These are phyloP conservation scores for Stromatinia cepivora DNA, from an alignment of 2,329 filamentous ascomycete species.

Conservation along the genomic window DNA sequence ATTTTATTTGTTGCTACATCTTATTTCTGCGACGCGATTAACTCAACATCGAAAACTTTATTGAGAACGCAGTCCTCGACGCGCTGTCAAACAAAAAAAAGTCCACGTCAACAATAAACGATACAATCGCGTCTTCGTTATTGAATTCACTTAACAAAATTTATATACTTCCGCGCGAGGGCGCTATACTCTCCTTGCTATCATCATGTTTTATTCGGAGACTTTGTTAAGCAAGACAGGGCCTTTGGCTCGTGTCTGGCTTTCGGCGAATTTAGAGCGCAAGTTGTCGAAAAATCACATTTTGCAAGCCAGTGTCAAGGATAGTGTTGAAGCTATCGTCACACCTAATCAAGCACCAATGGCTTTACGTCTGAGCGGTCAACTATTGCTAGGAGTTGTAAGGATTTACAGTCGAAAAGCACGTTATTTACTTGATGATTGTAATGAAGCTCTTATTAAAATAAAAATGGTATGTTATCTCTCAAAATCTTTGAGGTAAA, in stretches of 20 bases:
- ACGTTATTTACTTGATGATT: slow-evolving; percentile 93
- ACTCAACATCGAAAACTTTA: background rate
- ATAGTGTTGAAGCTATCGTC: slow-evolving; percentile 94
- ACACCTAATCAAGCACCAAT: slow-evolving; percentile 90
- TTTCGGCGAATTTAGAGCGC: slow-evolving; percentile 96
- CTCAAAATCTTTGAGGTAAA: background rate
- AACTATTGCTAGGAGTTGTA: slow-evolving; percentile 91
- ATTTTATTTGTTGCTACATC: slow-evolving; percentile 7
- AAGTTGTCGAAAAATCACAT: slow-evolving; percentile 98
- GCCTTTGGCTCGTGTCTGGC: slow-evolving; percentile 95
- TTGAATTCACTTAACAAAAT: background rate
- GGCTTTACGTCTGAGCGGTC: slow-evolving; percentile 88
- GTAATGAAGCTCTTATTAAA: slow-evolving; percentile 95
- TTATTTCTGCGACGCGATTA: slow-evolving; percentile 9
- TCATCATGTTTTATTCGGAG: slow-evolving; percentile 94
- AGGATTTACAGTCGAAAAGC: slow-evolving; percentile 98
- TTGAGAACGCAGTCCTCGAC: background rate
- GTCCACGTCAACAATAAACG: slow-evolving; percentile 6
- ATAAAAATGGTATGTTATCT: slow-evolving; percentile 83
- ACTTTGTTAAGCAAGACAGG: slow-evolving; percentile 94
- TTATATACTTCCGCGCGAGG: background rate
- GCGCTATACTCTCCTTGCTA: slow-evolving; percentile 7
- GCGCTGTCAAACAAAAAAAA: slow-evolving; percentile 12
- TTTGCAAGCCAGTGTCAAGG: slow-evolving; percentile 88
- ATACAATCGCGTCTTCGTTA: slow-evolving; percentile 14